These are phyloP conservation scores for Butyriboletus regius DNA, from an alignment of 1,284 basidiomycete species.

Conservation along the genomic window DNA sequence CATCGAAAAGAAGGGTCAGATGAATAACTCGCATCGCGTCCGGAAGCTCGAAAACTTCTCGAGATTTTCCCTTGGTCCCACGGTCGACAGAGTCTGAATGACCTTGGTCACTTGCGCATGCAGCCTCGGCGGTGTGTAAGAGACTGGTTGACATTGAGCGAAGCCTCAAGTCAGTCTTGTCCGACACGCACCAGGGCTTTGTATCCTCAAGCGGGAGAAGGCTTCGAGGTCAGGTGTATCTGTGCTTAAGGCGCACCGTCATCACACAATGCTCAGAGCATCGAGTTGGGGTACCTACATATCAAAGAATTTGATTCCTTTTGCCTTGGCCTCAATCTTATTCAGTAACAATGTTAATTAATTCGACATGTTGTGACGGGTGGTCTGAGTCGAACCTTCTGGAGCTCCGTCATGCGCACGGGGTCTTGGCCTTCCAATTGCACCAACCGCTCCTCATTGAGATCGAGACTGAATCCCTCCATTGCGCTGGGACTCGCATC, in stretches of 20 bases:
- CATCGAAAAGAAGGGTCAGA: constrained; percentile 24
- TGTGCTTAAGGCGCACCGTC: constrained; percentile 46
- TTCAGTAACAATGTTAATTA: neutral
- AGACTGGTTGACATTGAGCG: constrained; percentile 32
- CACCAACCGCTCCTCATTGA: constrained; percentile 66
- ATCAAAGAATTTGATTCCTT: constrained; percentile 77
- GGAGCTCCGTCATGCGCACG: constrained; percentile 73
- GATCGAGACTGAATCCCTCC: constrained; percentile 52
- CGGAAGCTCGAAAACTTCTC: constrained; percentile 68
- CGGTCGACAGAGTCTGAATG: constrained; percentile 58
- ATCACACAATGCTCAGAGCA: constrained; percentile 4
- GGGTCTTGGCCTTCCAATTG: constrained; percentile 64
- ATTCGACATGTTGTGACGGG: neutral
- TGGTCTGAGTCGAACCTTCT: constrained; percentile 52
- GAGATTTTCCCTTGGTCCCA: constrained; percentile 62
- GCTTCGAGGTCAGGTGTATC: constrained; percentile 59
- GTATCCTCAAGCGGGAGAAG: constrained; percentile 36
- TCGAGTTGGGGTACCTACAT: constrained; percentile 48
- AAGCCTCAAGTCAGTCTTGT: neutral
- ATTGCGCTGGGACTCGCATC: constrained; percentile 16
- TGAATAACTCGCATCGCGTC: constrained; percentile 50
- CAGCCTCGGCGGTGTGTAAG: constrained; percentile 54
- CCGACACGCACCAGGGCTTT: constrained; percentile 36
- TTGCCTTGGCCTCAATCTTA: constrained; percentile 67
- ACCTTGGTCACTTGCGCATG: constrained; percentile 54